Conservation (phyloP, 2,329 filamentous ascomycete species). For the Sarocladiaceae sp. region DNA sequence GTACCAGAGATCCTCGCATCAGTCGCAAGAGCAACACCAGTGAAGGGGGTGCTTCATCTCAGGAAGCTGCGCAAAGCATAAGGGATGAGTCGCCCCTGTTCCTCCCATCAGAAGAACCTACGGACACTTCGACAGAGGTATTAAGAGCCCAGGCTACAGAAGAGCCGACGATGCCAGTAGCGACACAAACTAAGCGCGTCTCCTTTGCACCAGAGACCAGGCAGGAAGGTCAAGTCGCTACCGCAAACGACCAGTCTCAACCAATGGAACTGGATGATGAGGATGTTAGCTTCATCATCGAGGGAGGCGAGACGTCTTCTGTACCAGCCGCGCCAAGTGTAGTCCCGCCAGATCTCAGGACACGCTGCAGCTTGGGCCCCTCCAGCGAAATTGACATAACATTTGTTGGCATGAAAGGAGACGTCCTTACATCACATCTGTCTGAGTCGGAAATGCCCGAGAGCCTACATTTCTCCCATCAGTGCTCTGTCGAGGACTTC, state of each 20-base stretch:
- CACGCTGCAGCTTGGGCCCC: neutral
- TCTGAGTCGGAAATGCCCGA: neutral
- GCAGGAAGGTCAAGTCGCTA: constrained; percentile 20
- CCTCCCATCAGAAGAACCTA: neutral
- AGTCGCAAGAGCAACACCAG: neutral
- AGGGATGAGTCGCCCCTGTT: neutral
- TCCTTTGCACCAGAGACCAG: neutral
- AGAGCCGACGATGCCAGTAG: too few relatives aligned
- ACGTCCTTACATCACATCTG: neutral
- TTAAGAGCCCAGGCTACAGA: too few relatives aligned
- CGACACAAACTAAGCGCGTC: neutral
- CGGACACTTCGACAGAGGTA: too few relatives aligned
- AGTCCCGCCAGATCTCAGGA: neutral
- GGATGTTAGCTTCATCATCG: too few relatives aligned
- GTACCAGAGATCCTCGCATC: constrained; percentile 9
- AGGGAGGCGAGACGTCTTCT: too few relatives aligned
- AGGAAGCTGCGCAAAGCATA: neutral
- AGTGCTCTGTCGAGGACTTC: neutral
- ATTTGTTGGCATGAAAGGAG: constrained; percentile 10
- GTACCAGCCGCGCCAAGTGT: neutral
- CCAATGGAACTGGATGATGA: neutral
- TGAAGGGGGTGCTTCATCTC: neutral
- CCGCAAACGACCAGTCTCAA: constrained; percentile 11
- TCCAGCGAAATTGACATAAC: constrained; percentile 4
- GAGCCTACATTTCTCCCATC: neutral